Evolutionary conservation across 208 protist species (phyloP).

Genomic region (Trypanosoma brucei): DNA sequence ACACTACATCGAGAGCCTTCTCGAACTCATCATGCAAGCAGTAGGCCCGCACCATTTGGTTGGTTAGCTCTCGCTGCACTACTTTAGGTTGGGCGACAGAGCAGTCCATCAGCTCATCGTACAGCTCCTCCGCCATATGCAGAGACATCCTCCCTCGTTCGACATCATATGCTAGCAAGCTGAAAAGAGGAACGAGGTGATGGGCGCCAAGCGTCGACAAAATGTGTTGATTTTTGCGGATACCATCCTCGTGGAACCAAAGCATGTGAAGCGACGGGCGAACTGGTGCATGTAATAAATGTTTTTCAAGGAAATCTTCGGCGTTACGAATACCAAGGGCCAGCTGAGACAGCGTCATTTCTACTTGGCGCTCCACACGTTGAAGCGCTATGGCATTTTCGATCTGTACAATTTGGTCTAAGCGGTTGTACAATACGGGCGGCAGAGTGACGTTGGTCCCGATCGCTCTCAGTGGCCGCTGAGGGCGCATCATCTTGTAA

Average conservation of each 20-base stretch:
- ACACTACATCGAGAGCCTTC: constrained; percentile 68
- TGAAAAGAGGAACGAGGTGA: constrained; percentile 88
- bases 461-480: constrained; percentile 65
- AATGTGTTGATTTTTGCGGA: constrained; percentile 74
- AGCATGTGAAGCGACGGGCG: constrained; percentile 81
- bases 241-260: constrained; percentile 84
- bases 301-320: constrained; percentile 79
- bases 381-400: constrained; percentile 83
- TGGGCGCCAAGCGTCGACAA: constrained; percentile 71
- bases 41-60: constrained; percentile 86
- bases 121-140: constrained; percentile 72
- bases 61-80: constrained; percentile 84
- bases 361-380: constrained; percentile 79
- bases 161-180: constrained; percentile 82
- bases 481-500: constrained; percentile 50
- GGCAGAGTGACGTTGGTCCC: constrained; percentile 60
- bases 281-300: constrained; percentile 66
- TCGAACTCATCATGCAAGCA: constrained; percentile 74
- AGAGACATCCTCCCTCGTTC: constrained; percentile 80
- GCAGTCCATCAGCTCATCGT: constrained; percentile 87
- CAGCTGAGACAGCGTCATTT: constrained; percentile 81
- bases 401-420: constrained; percentile 79
- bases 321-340: constrained; percentile 79
- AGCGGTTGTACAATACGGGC: constrained; percentile 76
- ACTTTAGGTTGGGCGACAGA: constrained; percentile 80